These are phyloP conservation scores for Glycine soja DNA, from an alignment of 306 rosid genomes.

Conservation along the genomic window DNA sequence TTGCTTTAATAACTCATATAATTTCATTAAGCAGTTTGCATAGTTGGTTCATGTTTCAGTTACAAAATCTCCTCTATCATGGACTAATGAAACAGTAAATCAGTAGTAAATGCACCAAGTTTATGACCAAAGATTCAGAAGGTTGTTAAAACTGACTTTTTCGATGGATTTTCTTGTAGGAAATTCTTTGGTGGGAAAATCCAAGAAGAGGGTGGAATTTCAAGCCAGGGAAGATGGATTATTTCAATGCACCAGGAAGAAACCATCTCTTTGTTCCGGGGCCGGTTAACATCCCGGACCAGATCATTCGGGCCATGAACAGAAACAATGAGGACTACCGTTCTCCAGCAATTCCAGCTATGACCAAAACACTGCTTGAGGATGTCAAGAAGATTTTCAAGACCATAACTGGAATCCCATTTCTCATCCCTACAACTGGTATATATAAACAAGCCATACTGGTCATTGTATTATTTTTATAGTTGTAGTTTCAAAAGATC, in stretches of 20 bases:
- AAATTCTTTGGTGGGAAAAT: constrained; percentile 38
- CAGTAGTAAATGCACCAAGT: not conserved
- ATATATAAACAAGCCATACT: constrained; percentile 44
- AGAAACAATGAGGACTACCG: constrained; percentile 98
- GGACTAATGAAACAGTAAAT: not conserved
- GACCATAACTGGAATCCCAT: constrained; percentile 89
- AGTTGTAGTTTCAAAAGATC: not conserved
- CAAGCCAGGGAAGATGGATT: constrained; percentile 73
- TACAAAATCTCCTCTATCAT: constrained; percentile 5
- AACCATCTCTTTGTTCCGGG: constrained; percentile 99
- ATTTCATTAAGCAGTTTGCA: not conserved
- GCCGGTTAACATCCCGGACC: constrained; percentile 97
- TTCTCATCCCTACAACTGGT: constrained; percentile 98
- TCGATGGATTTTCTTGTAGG: constrained; percentile 39
- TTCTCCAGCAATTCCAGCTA: constrained; percentile 93
- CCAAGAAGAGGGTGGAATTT: constrained; percentile 46
- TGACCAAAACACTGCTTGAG: constrained; percentile 84
- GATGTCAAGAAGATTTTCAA: constrained; percentile 96
- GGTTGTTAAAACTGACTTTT: constrained; percentile 10
- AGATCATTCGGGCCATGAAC: constrained; percentile 89
- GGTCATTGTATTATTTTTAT: not conserved
- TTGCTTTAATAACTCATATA: not conserved
- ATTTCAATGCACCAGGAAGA: constrained; percentile 86
- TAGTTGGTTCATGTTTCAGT: constrained; percentile 2
- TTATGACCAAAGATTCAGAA: constrained; percentile 11